Evolutionary conservation across 805 yeast genomes (phyloP), one percentile per base, ranked within the genome.

Genomic region (Tanozyma kutaoensis): DNA sequence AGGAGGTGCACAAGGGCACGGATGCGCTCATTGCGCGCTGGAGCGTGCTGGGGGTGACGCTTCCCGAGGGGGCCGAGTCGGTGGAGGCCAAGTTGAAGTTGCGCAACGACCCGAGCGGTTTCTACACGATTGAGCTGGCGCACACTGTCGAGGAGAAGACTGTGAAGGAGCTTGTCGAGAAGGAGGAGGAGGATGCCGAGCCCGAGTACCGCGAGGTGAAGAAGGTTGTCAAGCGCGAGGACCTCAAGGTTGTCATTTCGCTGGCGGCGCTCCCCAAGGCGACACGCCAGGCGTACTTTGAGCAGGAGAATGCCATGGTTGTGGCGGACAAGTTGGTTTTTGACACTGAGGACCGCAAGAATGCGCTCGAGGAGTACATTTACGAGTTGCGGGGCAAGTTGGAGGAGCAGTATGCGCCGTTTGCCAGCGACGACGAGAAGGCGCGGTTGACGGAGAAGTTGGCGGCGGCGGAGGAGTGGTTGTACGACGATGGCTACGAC

Each of bases 291-390:
- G 61, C 58, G 29, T 68, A 65, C 40, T 68, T 78, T 36, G 97
- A 91, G 69, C 63, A 64, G 56, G 99, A 91, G 68, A 72, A 72
- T 49, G 69, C 77, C 54, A 62, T 91, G 76, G 67, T 72, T 39
- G 72, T 84, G 52, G 85, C 77, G 50, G 99, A 91, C 62, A 91
- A 86, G 67, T 76, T 88, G 45, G 96, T 91, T 40, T 93, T 93
- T 41, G 97, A 91, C 65, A 91, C 97, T 40, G 97, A 91, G 69
- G 96, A 91, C 65, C 84, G 85, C 61, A 91, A 91, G 78, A 91
- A 91, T 58, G 91, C 95, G 39, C 69, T 91, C 36, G 98, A 91
- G 69, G 99, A 91, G 69, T 91, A 91, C 70, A 91, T 91, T 49
- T 91, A 91, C 64, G 93, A 84, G 47, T 74, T 88, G 60, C 80